A percentile compares a stretch with the other conserved stretches of the same genome.
Evolutionary conservation across 805 yeast species (phyloP).

Genomic region (Candida ortonii): DNA sequence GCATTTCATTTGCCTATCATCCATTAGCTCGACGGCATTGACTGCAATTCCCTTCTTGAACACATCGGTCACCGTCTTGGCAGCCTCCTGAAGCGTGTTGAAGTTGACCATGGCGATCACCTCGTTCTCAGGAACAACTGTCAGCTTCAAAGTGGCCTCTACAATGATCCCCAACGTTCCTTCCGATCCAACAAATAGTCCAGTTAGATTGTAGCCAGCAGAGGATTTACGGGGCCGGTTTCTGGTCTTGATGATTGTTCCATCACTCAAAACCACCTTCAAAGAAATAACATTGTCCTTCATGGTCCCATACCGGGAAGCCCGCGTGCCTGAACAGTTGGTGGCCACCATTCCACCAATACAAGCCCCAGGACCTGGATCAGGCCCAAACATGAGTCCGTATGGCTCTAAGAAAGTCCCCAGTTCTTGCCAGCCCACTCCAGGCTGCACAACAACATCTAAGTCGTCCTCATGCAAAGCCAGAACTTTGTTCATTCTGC

Average conservation of each 20-base stretch:
- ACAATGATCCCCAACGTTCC: slow-evolving; percentile 77
- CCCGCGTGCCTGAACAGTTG: slow-evolving; percentile 79
- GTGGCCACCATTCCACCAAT: slow-evolving; percentile 79
- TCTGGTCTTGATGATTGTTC: slow-evolving; percentile 70
- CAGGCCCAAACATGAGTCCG: slow-evolving; percentile 68
- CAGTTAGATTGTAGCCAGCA: slow-evolving; percentile 77
- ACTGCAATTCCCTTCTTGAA: slow-evolving; percentile 60
- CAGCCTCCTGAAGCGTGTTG: slow-evolving; percentile 63
- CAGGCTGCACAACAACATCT: slow-evolving; percentile 74
- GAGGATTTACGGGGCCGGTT: slow-evolving; percentile 73
- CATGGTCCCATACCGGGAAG: slow-evolving; percentile 77
- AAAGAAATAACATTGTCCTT: slow-evolving; percentile 65
- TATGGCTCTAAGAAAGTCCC: slow-evolving; percentile 47
- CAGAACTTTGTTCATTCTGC: slow-evolving; percentile 56
- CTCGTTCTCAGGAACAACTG: slow-evolving; percentile 62
- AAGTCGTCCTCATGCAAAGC: slow-evolving; percentile 59
- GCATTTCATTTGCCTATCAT: slow-evolving; percentile 64
- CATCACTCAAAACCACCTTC: slow-evolving; percentile 79
- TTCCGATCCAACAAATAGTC: slow-evolving; percentile 68
- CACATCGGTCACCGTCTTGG: slow-evolving; percentile 60
- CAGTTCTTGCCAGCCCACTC: slow-evolving; percentile 76
- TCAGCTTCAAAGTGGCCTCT: slow-evolving; percentile 66
- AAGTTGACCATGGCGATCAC: slow-evolving; percentile 68
- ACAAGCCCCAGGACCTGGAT: slow-evolving; percentile 77
- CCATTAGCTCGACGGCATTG: slow-evolving; percentile 71